Evolutionary conservation across 768 basidiomycete genomes (phyloP).

Genomic region (Tubosaeta brunneosetosa): DNA sequence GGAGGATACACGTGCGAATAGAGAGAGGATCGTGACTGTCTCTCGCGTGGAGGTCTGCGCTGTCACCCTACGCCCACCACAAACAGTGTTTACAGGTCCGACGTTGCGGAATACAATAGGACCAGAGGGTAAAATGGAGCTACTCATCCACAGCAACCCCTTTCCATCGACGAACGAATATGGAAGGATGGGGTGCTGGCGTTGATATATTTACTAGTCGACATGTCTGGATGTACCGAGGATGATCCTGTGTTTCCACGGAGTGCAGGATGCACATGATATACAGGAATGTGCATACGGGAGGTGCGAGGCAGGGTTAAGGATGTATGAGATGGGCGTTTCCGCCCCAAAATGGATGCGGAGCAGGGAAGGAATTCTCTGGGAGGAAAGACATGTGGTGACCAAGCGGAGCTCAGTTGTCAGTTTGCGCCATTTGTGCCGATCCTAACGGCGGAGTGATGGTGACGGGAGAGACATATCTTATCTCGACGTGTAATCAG

Average conservation of each 20-base stretch:
- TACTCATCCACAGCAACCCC: constrained; percentile 15
- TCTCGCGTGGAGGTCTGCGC: not conserved
- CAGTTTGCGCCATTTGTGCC: constrained; percentile 6
- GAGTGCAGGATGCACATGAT: constrained; percentile 8
- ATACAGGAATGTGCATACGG: not conserved
- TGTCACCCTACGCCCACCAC: constrained; percentile 18
- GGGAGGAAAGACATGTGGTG: constrained; percentile 4
- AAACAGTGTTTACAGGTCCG: constrained; percentile 4
- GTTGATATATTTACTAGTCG: not conserved
- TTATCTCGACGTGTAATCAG: constrained; percentile 17
- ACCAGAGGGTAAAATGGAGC: constrained; percentile 9
- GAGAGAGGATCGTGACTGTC: constrained; percentile 4
- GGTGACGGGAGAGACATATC: constrained; percentile 7
- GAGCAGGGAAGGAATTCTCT: constrained; percentile 17
- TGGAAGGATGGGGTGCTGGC: constrained; percentile 5
- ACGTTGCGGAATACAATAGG: not conserved
- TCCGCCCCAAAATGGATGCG: constrained; percentile 6
- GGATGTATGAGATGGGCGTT: not conserved
- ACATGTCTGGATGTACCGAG: constrained; percentile 9
- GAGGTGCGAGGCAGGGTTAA: not conserved
- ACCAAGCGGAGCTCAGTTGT: constrained; percentile 10
- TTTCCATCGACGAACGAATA: constrained; percentile 19
- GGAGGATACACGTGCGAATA: constrained; percentile 1
- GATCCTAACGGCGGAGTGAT: constrained; percentile 4
- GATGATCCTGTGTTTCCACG: constrained; percentile 4